Conservation (phyloP, 176 grass and related monocot species). For the Avena sativa region DNA sequence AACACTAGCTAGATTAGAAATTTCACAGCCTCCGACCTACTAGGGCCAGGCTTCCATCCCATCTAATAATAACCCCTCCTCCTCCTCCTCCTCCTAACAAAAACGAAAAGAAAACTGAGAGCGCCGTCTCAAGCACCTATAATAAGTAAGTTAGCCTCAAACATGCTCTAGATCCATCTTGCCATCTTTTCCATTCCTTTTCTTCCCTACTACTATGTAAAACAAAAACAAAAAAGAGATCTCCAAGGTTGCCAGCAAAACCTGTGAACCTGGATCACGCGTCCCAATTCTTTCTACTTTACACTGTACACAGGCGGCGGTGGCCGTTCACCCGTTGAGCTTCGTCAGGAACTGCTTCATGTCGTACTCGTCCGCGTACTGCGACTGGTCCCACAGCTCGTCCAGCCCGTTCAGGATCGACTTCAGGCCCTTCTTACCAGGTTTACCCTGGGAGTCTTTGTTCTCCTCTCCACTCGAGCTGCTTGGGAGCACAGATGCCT, state of each 20-base stretch:
- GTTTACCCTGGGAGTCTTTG: slow-evolving; percentile 61
- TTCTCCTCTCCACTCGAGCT: slow-evolving; percentile 47
- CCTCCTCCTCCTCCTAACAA: neutral
- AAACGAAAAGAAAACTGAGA: slow-evolving; percentile 44
- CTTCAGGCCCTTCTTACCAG: slow-evolving; percentile 78
- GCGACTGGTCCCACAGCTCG: slow-evolving; percentile 96
- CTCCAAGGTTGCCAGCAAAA: slow-evolving; percentile 34
- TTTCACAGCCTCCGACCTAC: too few relatives aligned
- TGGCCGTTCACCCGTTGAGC: slow-evolving; percentile 70
- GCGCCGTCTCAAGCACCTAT: slow-evolving; percentile 46
- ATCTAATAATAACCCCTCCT: neutral
- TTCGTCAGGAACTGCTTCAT: slow-evolving; percentile 78
- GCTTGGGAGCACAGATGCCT: slow-evolving; percentile 65
- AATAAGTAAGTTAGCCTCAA: slow-evolving; percentile 53
- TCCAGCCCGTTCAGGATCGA: slow-evolving; percentile 80
- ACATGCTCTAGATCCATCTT: slow-evolving; percentile 41
- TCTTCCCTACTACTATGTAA: slow-evolving; percentile 31
- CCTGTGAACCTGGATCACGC: slow-evolving; percentile 38
- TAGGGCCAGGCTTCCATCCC: neutral
- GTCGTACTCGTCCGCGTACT: slow-evolving; percentile 86
- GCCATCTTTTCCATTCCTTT: slow-evolving; percentile 41
- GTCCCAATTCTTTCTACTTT: slow-evolving; percentile 60
- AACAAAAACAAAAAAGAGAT: slow-evolving; percentile 27
- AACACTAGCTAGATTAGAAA: too few relatives aligned
- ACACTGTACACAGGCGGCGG: slow-evolving; percentile 77